Base-by-base conservation (phyloP, 2,329 filamentous ascomycete species). In the Trichoderma simmonsii region DNA sequence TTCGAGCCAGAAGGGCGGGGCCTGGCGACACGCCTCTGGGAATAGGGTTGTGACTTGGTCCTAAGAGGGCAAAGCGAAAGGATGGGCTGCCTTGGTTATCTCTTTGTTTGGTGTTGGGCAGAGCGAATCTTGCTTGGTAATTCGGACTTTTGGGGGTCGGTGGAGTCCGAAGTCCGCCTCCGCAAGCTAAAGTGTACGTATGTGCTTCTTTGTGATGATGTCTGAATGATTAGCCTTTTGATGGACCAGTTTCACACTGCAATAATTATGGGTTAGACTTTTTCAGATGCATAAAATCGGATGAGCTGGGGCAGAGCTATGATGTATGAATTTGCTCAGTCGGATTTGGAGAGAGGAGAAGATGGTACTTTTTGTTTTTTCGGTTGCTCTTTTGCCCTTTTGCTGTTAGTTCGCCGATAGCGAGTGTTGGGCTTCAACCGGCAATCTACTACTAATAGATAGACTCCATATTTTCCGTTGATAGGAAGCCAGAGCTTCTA, bases 91-190 rank as follows among this genome's bases (percentile, higher is more conserved):
- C 15, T 15, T 21, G 28, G n/a, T 60, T 30, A 30, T 59, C 18
- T 34, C 57, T 59, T 32, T 32, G 57, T 9, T 9, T 67, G 70
- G 65, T 71, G 62, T 43, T 60, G 15, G 14, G 51, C 36, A 66
- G 63, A 67, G 62, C 54, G 48, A 67, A 66, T 28, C 48, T 70
- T 26, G 67, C 67, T 61, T 61, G n/a, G 67, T 61, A 62, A 62
- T 62, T 56, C 67, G 67, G 68, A 21, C 68, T 71, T 72, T 62
- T 62, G 21, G 61, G 24, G 60, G 7, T 15, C 43, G 18, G n/a
- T 43, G 70, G 64, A 68, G 63, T 64, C 70, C 70, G 63, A 68
- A 72, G 57, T 72, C 70, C 70, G 70, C 63, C 65, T 72, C 70
- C 70, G 64, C 70, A 69, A 7, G 34, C 56, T 69, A 48, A 59